Percentiles rank a stretch among this genome's conserved stretches.
Evolutionary conservation across 2,329 filamentous ascomycete genomes (phyloP).

Genomic region (Claviceps cyperi): DNA sequence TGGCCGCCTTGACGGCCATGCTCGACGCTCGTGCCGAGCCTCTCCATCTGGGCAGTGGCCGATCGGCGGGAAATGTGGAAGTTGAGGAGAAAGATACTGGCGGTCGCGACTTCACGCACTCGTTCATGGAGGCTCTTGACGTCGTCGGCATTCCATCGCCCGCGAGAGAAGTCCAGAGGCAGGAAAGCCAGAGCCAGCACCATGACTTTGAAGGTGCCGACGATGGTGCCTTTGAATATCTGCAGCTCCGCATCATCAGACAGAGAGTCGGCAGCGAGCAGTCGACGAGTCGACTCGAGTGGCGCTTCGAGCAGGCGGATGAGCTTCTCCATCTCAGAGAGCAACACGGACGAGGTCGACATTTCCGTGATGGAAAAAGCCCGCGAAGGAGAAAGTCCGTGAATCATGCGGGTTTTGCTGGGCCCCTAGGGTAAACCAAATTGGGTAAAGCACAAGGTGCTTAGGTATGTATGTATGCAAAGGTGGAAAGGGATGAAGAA

Average conservation of each 20-base stretch:
- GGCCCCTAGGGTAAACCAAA: too few species aligned
- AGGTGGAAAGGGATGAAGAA: too few species aligned
- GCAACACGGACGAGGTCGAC: constrained; percentile 28
- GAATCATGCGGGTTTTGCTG: too few species aligned
- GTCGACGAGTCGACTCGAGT: constrained; percentile 15
- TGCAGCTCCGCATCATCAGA: constrained; percentile 17
- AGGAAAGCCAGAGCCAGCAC: constrained; percentile 27
- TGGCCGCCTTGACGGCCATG: not conserved
- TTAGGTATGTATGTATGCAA: too few species aligned
- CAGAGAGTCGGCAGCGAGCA: constrained; percentile 9
- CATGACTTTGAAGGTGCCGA: constrained; percentile 22
- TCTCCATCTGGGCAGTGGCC: constrained; percentile 10
- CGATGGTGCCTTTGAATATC: constrained; percentile 13
- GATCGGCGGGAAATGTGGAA: constrained; percentile 23
- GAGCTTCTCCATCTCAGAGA: constrained; percentile 19
- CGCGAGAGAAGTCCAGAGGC: constrained; percentile 30
- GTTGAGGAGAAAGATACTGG: constrained; percentile 24
- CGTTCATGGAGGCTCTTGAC: constrained; percentile 22
- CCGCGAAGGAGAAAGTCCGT: too few species aligned
- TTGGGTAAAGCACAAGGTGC: too few species aligned
- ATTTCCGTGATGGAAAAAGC: too few species aligned
- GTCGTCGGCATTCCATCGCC: constrained; percentile 30
- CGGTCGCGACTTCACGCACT: constrained; percentile 20
- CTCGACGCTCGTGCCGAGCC: constrained; percentile 1
- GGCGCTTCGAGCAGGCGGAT: constrained; percentile 18